Conservation (phyloP, 1,139 yeast species). For the Sporopachydermia cereana region DNA sequence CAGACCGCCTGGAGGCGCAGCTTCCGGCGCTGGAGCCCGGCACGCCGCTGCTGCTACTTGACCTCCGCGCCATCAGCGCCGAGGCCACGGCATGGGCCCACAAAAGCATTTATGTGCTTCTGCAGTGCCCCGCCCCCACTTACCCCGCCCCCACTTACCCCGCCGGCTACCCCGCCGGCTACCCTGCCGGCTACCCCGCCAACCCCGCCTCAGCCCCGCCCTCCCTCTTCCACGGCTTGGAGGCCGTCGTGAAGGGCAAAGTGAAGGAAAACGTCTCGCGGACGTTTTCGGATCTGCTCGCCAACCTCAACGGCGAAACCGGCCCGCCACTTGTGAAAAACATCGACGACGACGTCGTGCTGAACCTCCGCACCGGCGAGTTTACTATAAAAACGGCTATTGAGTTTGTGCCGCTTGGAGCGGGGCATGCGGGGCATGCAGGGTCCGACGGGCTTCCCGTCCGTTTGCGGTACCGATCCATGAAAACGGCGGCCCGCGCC, state of each 20-base stretch:
- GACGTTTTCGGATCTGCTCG: background rate
- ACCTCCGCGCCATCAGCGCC: slow-evolving; percentile 2
- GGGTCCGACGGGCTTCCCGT: background rate
- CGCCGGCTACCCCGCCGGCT: too few relatives aligned
- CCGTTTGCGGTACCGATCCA: background rate
- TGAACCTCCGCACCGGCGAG: background rate
- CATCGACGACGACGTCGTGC: slow-evolving; percentile 1
- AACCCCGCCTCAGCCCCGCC: background rate
- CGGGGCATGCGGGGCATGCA: background rate
- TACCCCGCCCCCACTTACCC: too few relatives aligned
- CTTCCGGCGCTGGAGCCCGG: background rate
- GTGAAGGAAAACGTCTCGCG: background rate
- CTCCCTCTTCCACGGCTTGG: background rate
- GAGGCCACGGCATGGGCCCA: slow-evolving; percentile 1
- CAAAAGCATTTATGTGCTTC: background rate
- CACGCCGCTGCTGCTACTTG: slow-evolving; percentile 4
- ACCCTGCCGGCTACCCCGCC: too few relatives aligned
- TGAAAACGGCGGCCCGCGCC: background rate
- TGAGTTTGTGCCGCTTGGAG: background rate
- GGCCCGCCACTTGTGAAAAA: background rate
- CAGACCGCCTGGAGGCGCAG: background rate
- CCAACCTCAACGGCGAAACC: background rate
- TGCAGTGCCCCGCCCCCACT: background rate
- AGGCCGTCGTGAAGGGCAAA: background rate
- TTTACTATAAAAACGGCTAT: slow-evolving; percentile 3